Evolutionary conservation across 2,329 filamentous ascomycete species (phyloP), one percentile per base, ranked within the genome.

Genomic region (Calonectria crousiana): DNA sequence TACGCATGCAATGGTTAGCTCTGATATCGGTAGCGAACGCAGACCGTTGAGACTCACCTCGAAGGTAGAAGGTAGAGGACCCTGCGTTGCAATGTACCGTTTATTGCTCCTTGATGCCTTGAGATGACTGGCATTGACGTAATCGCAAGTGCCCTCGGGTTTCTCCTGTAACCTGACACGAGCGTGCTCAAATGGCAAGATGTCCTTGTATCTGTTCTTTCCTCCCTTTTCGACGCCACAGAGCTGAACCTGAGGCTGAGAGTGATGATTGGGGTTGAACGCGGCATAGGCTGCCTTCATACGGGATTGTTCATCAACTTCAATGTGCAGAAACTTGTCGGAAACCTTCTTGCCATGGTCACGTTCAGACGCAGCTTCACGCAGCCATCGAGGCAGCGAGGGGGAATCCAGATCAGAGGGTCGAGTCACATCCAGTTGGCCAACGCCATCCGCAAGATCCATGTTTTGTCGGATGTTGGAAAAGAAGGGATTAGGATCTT

Each of bases 171-270:
- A 85, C 77, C 92, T 95, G 69, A 99, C 97, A 73, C 97, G 89
- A 3, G 95, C 93, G 84, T 99, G 97, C 81, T 98, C 96, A 82
- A 97, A 99, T 0, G 97, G 97, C 85, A 98, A 93, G 71, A 98
- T 98, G 79, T 98, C 97, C 86, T 98, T 98, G 87, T 99, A 99
- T 11, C 97, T 92, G 80, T 99, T 99, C 87, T 98, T 98, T 23
- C 90, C 92, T 10, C 97, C 97, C 84, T 98, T 97, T 81, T 99
- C 97, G 36, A 99, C 94, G 10, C 97, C 97, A 0, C 95, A 97
- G 67, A 99, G 92, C 79, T 95, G 93, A 10, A 97, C 91, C 28
- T 85, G 77, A 78, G 73, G 77, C 20, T 72, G 75, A 44, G 73
- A 77, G 13, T 78, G 77, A 11, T 78, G 73, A 36, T 82, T 78